These are phyloP conservation scores for Pseudozyma flocculosa DNA, from an alignment of 1,284 basidiomycete genomes.

Conservation along the genomic window DNA sequence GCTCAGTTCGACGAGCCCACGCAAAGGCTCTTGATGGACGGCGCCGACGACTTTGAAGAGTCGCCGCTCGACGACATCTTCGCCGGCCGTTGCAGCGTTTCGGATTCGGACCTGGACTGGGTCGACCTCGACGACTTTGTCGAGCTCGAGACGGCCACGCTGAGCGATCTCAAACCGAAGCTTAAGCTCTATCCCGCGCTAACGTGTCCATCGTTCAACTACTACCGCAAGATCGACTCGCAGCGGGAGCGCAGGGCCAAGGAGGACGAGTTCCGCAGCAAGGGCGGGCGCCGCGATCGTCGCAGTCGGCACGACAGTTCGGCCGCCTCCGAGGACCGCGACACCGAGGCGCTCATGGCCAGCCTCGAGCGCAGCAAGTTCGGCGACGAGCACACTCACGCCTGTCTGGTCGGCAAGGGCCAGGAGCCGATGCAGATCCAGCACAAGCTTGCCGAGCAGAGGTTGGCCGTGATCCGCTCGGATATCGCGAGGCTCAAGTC, in stretches of 20 bases:
- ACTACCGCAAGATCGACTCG: slow-evolving; percentile 65
- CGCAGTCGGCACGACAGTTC: background rate
- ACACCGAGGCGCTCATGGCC: slow-evolving; percentile 19
- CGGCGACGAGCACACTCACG: slow-evolving; percentile 80
- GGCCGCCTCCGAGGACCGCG: background rate
- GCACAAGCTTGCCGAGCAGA: slow-evolving; percentile 66
- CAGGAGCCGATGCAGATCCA: slow-evolving; percentile 71
- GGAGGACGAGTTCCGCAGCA: slow-evolving; percentile 18
- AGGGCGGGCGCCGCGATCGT: background rate
- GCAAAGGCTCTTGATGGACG: slow-evolving; percentile 15
- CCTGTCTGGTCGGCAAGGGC: slow-evolving; percentile 66
- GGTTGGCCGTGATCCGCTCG: slow-evolving; percentile 57
- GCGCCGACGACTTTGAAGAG: slow-evolving; percentile 47
- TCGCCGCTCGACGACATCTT: slow-evolving; percentile 41
- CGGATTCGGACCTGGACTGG: slow-evolving; percentile 64
- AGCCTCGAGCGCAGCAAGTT: slow-evolving; percentile 68
- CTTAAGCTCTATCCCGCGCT: slow-evolving; percentile 73
- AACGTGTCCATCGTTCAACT: slow-evolving; percentile 79
- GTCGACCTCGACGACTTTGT: slow-evolving; percentile 79
- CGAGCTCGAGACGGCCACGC: slow-evolving; percentile 68
- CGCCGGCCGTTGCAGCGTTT: slow-evolving; percentile 17
- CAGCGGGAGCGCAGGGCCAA: slow-evolving; percentile 58
- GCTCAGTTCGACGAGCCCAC: slow-evolving; percentile 66
- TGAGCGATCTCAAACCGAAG: slow-evolving; percentile 57
- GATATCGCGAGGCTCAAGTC: slow-evolving; percentile 44